phyloP scores from a whole-genome alignment of 345 rosid species.

The Corymbia maculata region DNA sequence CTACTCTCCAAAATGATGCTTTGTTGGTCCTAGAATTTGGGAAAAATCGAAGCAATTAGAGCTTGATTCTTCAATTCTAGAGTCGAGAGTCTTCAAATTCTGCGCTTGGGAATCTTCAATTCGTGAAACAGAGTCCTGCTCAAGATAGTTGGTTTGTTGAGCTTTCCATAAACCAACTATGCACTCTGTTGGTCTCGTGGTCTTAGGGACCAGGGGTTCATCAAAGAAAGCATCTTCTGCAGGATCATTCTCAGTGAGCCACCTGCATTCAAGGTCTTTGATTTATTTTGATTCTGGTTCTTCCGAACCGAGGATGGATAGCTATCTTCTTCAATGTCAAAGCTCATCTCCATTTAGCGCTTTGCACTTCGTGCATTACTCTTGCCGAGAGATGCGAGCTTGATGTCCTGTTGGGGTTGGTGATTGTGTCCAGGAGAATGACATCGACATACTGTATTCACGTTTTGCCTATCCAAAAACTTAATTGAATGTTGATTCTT shows the following conservation, averaged over 20 bases:
- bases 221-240: neutral
- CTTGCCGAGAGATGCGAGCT: neutral
- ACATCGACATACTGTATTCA: neutral
- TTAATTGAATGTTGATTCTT: neutral
- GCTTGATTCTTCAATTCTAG: neutral
- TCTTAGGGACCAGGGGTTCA: accelerated
- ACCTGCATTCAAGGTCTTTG: accelerated
- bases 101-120: neutral
- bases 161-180: neutral
- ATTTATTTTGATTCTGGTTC: neutral
- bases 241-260: neutral
- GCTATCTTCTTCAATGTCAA: neutral
- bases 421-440: too few relatives aligned
- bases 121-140: accelerated
- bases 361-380: neutral
- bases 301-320: neutral
- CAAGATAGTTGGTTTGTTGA: neutral
- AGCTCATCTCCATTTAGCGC: neutral
- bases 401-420: accelerated
- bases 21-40: too few relatives aligned
- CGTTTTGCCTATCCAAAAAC: neutral
- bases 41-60: neutral
- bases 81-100: too few relatives aligned
- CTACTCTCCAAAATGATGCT: neutral
- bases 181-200: neutral